Conservation (phyloP, 352 stramenopile species). For the Phytopythium montanum region DNA sequence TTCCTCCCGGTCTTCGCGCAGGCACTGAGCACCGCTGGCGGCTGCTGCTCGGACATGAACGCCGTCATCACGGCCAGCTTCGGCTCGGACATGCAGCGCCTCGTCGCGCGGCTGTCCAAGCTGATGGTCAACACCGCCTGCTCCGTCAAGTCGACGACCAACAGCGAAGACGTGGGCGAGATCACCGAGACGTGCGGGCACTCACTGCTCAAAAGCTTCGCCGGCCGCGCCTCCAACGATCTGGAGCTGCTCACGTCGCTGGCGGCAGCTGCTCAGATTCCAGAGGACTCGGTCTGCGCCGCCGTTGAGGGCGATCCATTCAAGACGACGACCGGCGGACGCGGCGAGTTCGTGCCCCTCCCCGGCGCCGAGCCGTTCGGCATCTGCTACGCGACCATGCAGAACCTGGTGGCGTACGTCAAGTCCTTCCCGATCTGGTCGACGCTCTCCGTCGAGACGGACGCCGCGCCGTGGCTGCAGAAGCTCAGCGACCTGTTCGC, state of each 20-base stretch:
- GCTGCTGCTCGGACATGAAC: slow-evolving; percentile 6
- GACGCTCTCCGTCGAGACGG: not conserved
- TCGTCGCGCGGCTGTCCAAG: not conserved
- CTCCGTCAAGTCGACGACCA: slow-evolving; percentile 1
- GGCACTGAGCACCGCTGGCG: not conserved
- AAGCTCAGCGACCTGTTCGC: slow-evolving; percentile 6
- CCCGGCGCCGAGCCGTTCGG: slow-evolving; percentile 2
- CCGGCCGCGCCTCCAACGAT: not conserved
- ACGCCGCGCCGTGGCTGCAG: not conserved
- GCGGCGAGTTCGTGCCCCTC: not conserved
- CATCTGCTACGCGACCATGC: slow-evolving; percentile 6
- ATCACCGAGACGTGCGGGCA: slow-evolving; percentile 7
- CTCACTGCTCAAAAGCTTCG: slow-evolving; percentile 4
- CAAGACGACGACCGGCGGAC: not conserved
- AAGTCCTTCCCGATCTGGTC: slow-evolving; percentile 7
- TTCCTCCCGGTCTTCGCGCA: slow-evolving; percentile 2
- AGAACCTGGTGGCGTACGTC: slow-evolving; percentile 7
- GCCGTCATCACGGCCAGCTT: not conserved
- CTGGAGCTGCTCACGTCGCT: not conserved
- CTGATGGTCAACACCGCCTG: slow-evolving; percentile 3
- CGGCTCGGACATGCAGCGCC: not conserved
- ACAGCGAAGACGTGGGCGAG: slow-evolving; percentile 5
- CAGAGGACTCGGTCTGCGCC: not conserved
- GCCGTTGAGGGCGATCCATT: slow-evolving; percentile 3
- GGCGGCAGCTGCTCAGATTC: slow-evolving; percentile 2